These are phyloP conservation scores for Xylariomycetidae sp. DNA, from an alignment of 2,329 filamentous ascomycete species.

Conservation along the genomic window DNA sequence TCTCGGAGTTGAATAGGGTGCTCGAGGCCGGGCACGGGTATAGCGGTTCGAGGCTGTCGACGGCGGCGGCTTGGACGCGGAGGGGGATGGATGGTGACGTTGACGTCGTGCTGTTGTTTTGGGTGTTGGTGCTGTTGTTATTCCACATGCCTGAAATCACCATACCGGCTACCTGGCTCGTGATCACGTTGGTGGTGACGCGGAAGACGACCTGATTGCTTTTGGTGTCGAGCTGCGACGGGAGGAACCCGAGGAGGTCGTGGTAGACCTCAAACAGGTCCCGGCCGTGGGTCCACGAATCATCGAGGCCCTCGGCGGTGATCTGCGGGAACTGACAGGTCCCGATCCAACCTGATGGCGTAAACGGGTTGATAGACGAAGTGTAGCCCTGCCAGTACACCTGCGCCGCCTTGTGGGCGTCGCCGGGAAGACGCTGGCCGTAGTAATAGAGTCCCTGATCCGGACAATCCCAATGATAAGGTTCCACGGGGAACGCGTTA, in stretches of 20 bases:
- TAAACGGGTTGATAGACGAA: constrained; percentile 62
- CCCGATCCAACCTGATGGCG: constrained; percentile 62
- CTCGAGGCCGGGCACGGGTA: constrained; percentile 59
- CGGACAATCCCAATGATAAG: constrained; percentile 68
- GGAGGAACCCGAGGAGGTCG: constrained; percentile 63
- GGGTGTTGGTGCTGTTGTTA: constrained; percentile 22
- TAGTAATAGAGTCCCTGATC: constrained; percentile 68
- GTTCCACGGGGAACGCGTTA: constrained; percentile 72
- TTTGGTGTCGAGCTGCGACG: constrained; percentile 33
- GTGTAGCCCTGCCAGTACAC: constrained; percentile 64
- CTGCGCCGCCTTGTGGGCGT: constrained; percentile 29
- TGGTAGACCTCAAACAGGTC: constrained; percentile 76
- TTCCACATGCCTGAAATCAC: constrained; percentile 67
- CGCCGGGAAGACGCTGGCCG: constrained; percentile 47
- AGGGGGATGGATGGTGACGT: constrained; percentile 45
- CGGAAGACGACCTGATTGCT: constrained; percentile 53
- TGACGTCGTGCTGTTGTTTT: too few relatives aligned
- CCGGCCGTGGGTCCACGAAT: constrained; percentile 71
- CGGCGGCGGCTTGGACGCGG: constrained; percentile 45
- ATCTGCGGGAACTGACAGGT: constrained; percentile 81
- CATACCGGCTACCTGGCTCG: constrained; percentile 74
- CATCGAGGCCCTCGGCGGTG: constrained; percentile 64
- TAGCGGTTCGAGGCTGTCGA: constrained; percentile 71
- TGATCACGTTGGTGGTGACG: constrained; percentile 80
- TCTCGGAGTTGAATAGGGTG: constrained; percentile 35